Base-by-base conservation (phyloP, 2,329 filamentous ascomycete species). In the Colletotrichum theobromicola region DNA sequence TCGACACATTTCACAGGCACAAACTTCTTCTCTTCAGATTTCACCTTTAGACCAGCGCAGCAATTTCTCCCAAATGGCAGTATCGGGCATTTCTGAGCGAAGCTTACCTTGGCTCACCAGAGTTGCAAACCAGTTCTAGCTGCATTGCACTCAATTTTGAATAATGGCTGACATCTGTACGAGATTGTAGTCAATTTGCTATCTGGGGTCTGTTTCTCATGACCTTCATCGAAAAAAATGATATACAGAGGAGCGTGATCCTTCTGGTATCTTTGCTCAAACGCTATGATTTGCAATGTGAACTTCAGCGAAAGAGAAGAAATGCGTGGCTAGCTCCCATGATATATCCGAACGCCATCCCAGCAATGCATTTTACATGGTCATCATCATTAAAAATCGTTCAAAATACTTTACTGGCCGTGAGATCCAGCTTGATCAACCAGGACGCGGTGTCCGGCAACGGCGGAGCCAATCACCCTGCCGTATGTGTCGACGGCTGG, bases 401-500 rank as follows among this genome's bases (percentile, higher is more conserved):
- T 26, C 34, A 6, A 26, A 60, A n/a, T 7, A 18, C 13, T 15
- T 78, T 81, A 88, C 81, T 87, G 80, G 69, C 82, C 83, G 67
- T 86, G 84, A 18, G 86, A 85, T 3, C 86, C 86, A 4, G 86
- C 86, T 72, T 88, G 86, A 67, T 86, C 82, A 42, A 81, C 76
- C 10, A 87, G 77, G 6, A 86, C 80, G 34, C 79, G 76, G 53
- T 79, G 66, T 15, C 66, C 58, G 4, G 37, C 32, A 7, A 70
- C 73, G 10, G 75, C 72, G 61, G 83, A 81, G 64, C 83, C 83
- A 28, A 87, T 87, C 77, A 88, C 88, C 18, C 85, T 84, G 30
- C 90, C 90, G 70, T 88, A 84, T 55, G 85, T 85, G 80, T 93
- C 90, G 7, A 93, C 91, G 8, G 89, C 85, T 0, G 94, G 94